Evolutionary conservation across 495 filamentous ascomycete genomes (phyloP), one percentile per base, ranked within the genome.

Genomic region (Penicillium arizonense): DNA sequence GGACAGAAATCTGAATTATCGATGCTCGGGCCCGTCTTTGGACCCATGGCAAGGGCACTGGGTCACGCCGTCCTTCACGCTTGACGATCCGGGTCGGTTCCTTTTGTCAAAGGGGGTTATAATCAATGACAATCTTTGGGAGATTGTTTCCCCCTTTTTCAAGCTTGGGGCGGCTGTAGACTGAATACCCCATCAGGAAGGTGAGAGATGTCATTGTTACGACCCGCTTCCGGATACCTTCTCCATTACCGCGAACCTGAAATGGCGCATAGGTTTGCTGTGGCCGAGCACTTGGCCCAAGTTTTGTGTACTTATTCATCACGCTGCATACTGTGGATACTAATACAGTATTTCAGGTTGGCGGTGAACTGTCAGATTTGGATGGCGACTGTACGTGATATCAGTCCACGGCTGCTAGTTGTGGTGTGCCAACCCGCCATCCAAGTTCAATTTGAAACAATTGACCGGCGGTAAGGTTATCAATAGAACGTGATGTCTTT

Each of bases 101-200:
- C 11, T 47, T 47, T 7, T 4, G 5, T 34, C 28, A 30, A 30
- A 30, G 28, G 2, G 21, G 26, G 12, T 8, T 23, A 24, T 37
- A 1, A 13, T 24, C 13, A 10, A 13, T 14, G 24, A 33, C 14
- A 21, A 28, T 18, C 24, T 7, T 9, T 16, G 23, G 24, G 5
- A 23, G 2, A 4, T 14, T 30, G 12, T 5, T 7, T 21, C 11
- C 14, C 12, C 11, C 4, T 26, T 43, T 35, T 2, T 0, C 21
- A n/a, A 13, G 7, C 23, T 21, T 34, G 47, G 14, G 23, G 23
- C 36, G 36, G 18, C 13, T 16, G 33, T 0, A n/a, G 18, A 33
- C 8, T 13, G 18, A 21, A 13, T 18, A 13, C 51, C 56, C 47
- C 16, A 50, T 58, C 33, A 28, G 54, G 51, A 61, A 61, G 55